phyloP scores from a whole-genome alignment of 2,329 filamentous ascomycete species.

The Chalaropsis thielavioides region DNA sequence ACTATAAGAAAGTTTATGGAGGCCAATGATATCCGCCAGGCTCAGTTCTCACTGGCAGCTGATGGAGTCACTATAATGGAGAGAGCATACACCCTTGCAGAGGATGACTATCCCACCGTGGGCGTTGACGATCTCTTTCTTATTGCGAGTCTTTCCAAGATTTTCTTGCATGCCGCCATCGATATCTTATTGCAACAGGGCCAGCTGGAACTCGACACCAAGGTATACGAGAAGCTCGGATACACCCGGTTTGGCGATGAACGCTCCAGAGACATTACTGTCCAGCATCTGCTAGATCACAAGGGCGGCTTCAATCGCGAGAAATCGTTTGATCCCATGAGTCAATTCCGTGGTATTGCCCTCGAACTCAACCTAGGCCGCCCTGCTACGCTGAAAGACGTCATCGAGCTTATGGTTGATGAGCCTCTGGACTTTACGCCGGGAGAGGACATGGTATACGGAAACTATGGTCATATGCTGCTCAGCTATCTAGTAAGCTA shows the following conservation, averaged over 20 bases:
- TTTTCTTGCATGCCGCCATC: constrained; percentile 18
- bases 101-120: constrained; percentile 16
- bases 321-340: constrained; percentile 11
- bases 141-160: constrained; percentile 19
- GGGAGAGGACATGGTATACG: constrained; percentile 7
- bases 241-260: constrained; percentile 12
- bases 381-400: constrained; percentile 17
- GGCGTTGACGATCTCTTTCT: constrained; percentile 17
- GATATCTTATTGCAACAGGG: too few species aligned
- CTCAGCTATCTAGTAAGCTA: constrained; percentile 20
- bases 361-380: constrained; percentile 4
- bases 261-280: constrained; percentile 17
- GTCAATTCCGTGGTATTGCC: constrained; percentile 17
- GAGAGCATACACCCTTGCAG: constrained; percentile 19
- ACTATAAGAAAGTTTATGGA: constrained; percentile 16
- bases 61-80: constrained; percentile 16
- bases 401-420: constrained; percentile 19
- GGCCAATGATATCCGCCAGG: constrained; percentile 18
- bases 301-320: constrained; percentile 15
- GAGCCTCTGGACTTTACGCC: constrained; percentile 17
- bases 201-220: too few species aligned
- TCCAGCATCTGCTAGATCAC: constrained; percentile 16
- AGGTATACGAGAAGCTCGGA: constrained; percentile 14
- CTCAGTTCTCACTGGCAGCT: constrained; percentile 16
- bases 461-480: constrained; percentile 18